Conservation (phyloP, 352 stramenopile species). For the Pythium grandisporangium region DNA sequence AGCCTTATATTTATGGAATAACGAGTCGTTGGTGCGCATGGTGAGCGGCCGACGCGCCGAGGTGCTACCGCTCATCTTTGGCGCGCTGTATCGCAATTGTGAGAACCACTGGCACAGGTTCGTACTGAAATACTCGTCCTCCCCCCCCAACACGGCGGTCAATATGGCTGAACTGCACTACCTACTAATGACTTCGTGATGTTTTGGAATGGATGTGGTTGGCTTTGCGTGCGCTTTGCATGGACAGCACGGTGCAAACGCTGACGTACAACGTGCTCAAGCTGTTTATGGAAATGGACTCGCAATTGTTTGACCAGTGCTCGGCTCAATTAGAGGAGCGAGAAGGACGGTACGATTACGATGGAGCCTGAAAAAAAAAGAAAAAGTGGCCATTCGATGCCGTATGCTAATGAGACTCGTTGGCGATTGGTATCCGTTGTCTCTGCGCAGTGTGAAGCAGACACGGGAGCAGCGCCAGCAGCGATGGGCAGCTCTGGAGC, state of each 20-base stretch:
- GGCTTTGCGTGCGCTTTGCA: no score
- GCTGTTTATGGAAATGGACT: conserved; percentile 81
- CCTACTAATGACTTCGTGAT: no score
- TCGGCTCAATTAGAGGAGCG: conserved; percentile 49
- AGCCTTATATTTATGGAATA: conserved; percentile 98
- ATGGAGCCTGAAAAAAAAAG: no score
- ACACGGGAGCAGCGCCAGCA: conserved; percentile 34
- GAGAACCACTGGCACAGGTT: conserved; percentile 88
- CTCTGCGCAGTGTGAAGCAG: conserved; percentile 15
- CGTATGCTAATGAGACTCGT: no score
- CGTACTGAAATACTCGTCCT: no score
- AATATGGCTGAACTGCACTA: no score
- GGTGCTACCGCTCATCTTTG: conserved; percentile 86
- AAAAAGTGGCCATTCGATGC: no score
- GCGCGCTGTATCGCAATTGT: conserved; percentile 33
- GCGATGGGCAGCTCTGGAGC: conserved; percentile 41
- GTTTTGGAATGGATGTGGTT: no score
- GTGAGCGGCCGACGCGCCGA: conserved; percentile 65
- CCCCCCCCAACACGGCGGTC: no score
- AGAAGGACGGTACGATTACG: conserved; percentile 40
- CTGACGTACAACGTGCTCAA: conserved; percentile 63
- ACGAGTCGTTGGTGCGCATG: conserved; percentile 93
- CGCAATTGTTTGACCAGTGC: conserved; percentile 79
- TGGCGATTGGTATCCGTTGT: no score
- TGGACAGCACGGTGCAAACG: conserved; percentile 82